Evolutionary conservation across 257 asterid genomes (phyloP).

Genomic region (Solanum pimpinellifolium): DNA sequence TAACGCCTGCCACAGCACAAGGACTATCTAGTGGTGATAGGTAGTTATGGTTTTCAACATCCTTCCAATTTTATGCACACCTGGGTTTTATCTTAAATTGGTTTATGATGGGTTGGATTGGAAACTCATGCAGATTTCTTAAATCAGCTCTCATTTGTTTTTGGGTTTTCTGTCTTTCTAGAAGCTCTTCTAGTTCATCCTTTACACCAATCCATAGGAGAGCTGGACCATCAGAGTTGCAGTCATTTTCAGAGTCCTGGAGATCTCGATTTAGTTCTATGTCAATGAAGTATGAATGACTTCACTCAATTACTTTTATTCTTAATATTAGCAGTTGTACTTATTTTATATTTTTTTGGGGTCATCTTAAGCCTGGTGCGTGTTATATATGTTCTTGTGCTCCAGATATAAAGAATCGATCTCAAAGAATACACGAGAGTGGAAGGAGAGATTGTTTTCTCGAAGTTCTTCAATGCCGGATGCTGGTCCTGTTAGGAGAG

Average conservation of each 20-base stretch:
- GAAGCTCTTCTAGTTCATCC: slow-evolving; percentile 31
- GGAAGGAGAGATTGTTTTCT: slow-evolving; percentile 85
- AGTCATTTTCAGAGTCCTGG: slow-evolving; percentile 62
- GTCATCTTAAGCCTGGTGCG: slow-evolving; percentile 1
- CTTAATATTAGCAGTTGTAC: neutral
- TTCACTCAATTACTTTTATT: neutral
- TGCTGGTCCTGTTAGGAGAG: slow-evolving; percentile 61
- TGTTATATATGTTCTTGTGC: neutral
- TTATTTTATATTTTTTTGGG: neutral
- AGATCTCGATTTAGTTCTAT: slow-evolving; percentile 66
- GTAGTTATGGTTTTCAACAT: slow-evolving; percentile 24
- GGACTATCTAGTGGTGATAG: slow-evolving; percentile 31
- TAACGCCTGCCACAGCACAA: slow-evolving; percentile 11
- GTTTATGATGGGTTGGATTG: neutral
- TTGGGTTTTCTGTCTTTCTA: slow-evolving; percentile 11
- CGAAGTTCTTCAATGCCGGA: slow-evolving; percentile 71
- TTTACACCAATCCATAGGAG: slow-evolving; percentile 40
- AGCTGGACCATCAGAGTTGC: slow-evolving; percentile 83
- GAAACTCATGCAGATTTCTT: neutral
- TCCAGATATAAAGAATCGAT: slow-evolving; percentile 80
- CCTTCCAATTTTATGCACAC: neutral
- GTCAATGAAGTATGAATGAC: slow-evolving; percentile 58
- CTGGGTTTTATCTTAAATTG: neutral
- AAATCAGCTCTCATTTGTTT: neutral
- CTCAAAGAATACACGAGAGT: slow-evolving; percentile 70